These are phyloP conservation scores for Scutellaria galericulata DNA, from an alignment of 257 asterid genomes.

Conservation along the genomic window DNA sequence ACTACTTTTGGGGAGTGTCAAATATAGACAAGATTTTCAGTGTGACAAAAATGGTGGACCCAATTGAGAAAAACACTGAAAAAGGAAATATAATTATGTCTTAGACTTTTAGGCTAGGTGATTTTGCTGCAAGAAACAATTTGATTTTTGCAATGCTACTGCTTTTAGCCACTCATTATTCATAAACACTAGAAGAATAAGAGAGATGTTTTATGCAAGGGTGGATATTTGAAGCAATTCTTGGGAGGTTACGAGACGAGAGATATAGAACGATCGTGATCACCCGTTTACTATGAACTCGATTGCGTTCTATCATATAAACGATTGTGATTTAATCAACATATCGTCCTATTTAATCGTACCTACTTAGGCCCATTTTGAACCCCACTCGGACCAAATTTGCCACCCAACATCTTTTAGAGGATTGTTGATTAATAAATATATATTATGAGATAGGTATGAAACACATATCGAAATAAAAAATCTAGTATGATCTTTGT, in stretches of 20 bases:
- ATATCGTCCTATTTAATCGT: too few relatives aligned
- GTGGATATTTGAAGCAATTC: neutral
- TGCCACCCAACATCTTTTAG: neutral
- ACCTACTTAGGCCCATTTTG: too few relatives aligned
- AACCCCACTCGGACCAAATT: too few relatives aligned
- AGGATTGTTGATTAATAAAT: neutral
- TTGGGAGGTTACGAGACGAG: too few relatives aligned
- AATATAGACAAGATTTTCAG: conserved; percentile 15
- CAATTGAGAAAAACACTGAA: conserved; percentile 23
- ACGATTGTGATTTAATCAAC: too few relatives aligned
- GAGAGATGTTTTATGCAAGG: neutral
- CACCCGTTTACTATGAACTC: too few relatives aligned
- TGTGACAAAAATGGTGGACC: conserved; percentile 24
- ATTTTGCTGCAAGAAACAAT: conserved; percentile 13
- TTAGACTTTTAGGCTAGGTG: neutral
- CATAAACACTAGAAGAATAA: neutral
- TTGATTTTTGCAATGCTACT: conserved; percentile 12
- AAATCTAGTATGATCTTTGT: neutral
- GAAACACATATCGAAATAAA: neutral
- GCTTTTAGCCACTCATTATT: conserved; percentile 2
- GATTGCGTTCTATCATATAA: too few relatives aligned
- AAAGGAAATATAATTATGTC: conserved; percentile 10
- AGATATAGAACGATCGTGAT: too few relatives aligned
- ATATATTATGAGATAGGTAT: too few relatives aligned
- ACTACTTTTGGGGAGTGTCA: neutral